phyloP scores from a whole-genome alignment of 768 basidiomycete genomes.

The Russula dissimulans region DNA sequence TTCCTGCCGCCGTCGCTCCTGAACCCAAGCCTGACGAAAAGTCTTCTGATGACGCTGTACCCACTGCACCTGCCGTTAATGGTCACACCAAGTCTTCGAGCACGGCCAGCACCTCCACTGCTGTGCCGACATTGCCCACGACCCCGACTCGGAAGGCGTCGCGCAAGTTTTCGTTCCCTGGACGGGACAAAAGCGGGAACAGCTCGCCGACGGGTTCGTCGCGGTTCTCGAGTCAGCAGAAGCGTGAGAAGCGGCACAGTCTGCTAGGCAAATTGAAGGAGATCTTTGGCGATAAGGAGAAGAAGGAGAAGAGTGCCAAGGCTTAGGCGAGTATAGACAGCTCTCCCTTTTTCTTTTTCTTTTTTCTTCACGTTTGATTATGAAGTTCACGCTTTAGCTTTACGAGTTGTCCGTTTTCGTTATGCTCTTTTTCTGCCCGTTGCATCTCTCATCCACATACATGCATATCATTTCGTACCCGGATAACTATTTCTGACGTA shows the following conservation, averaged over 20 bases:
- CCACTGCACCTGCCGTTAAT: background rate
- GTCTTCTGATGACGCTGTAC: background rate
- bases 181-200: slow-evolving; percentile 9
- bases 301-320: slow-evolving; percentile 13
- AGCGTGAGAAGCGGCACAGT: slow-evolving; percentile 19
- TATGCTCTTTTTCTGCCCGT: background rate
- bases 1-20: background rate
- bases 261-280: slow-evolving; percentile 18
- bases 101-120: slow-evolving; percentile 1
- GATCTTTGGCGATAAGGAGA: slow-evolving; percentile 17
- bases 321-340: slow-evolving; percentile 7
- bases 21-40: slow-evolving; percentile 1
- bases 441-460: background rate
- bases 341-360: no score
- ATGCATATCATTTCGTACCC: background rate
- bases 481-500: slow-evolving; percentile 5
- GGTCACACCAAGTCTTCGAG: slow-evolving; percentile 9
- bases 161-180: slow-evolving; percentile 15
- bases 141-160: slow-evolving; percentile 2
- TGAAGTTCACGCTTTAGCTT: background rate
- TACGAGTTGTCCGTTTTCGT: background rate
- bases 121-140: background rate
- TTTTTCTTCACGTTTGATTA: slow-evolving; percentile 1
- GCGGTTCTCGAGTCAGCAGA: slow-evolving; percentile 13
- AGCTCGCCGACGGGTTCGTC: slow-evolving; percentile 12